These are phyloP conservation scores for Lichtheimia ramosa DNA, from an alignment of 371 early-diverging fungal genomes.

Conservation along the genomic window DNA sequence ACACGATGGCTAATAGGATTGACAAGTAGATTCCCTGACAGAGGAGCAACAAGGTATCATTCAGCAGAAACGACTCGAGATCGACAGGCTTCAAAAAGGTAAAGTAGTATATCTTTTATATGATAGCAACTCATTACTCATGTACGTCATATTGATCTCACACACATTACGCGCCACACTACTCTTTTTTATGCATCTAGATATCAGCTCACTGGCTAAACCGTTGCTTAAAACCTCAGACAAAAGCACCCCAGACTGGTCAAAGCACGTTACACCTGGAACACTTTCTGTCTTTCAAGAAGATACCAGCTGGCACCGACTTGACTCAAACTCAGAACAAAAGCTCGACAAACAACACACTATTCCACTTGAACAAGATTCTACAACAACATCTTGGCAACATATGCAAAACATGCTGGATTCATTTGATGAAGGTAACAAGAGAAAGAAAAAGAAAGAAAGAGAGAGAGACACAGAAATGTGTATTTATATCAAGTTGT, in stretches of 20 bases:
- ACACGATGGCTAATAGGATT: not conserved
- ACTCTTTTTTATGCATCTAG: conserved; percentile 6
- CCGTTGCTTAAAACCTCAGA: conserved; percentile 28
- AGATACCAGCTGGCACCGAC: conserved; percentile 37
- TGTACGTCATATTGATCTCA: not conserved
- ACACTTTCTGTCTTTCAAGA: conserved; percentile 47
- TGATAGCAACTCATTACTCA: not conserved
- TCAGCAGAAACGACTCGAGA: conserved; percentile 35
- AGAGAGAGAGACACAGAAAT: not conserved
- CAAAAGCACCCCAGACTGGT: conserved; percentile 22
- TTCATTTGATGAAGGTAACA: conserved; percentile 5
- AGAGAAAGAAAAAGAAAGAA: not conserved
- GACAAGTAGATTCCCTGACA: conserved; percentile 26
- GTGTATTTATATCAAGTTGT: not conserved
- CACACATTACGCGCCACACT: not conserved
- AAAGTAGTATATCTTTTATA: not conserved
- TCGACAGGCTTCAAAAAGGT: conserved; percentile 45
- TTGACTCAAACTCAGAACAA: conserved; percentile 12
- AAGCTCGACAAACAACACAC: not conserved
- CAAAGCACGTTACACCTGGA: conserved; percentile 43
- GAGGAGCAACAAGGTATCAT: conserved; percentile 46
- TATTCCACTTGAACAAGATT: not conserved
- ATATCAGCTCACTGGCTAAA: conserved; percentile 34
- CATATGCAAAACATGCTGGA: conserved; percentile 1
- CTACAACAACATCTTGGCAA: not conserved